Evolutionary conservation across 257 asterid species (phyloP).

Genomic region (Prunella vulgaris): DNA sequence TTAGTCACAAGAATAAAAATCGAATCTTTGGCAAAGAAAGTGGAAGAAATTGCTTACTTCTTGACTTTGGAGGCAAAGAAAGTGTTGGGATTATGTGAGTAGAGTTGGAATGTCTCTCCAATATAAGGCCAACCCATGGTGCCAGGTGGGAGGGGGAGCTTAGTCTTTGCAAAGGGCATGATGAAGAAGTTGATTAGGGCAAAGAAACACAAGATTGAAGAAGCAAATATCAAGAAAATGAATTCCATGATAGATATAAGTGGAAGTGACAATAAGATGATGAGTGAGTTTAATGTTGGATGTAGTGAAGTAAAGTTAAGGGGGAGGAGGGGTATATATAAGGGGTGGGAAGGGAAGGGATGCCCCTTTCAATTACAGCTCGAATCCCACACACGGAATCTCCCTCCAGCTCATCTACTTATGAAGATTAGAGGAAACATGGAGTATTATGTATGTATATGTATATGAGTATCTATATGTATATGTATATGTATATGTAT

Average conservation of each 20-base stretch:
- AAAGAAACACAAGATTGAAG: slow-evolving; percentile 15
- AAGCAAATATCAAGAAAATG: slow-evolving; percentile 14
- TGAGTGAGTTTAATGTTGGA: background rate
- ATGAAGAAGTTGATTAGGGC: slow-evolving; percentile 25
- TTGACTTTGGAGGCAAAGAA: slow-evolving; percentile 70
- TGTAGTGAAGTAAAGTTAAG: slow-evolving; percentile 11
- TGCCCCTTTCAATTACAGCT: slow-evolving; percentile 54
- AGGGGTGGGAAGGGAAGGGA: background rate
- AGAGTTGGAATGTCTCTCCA: slow-evolving; percentile 77
- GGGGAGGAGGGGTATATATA: slow-evolving; percentile 50
- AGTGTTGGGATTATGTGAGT: slow-evolving; percentile 70
- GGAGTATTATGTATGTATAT: background rate
- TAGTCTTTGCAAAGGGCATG: slow-evolving; percentile 25
- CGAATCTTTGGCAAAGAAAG: background rate
- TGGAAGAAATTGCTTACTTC: slow-evolving; percentile 38
- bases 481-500: too few species aligned
- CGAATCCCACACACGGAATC: slow-evolving; percentile 61
- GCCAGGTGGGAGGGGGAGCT: slow-evolving; percentile 77
- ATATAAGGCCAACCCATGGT: slow-evolving; percentile 78
- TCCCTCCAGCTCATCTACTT: slow-evolving; percentile 56
- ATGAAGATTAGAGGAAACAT: background rate
- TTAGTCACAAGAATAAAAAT: background rate
- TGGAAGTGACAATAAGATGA: background rate
- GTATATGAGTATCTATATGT: slow-evolving; percentile 5
- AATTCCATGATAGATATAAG: slow-evolving; percentile 38